These are phyloP conservation scores for Cercospora beticola DNA, from an alignment of 2,329 filamentous ascomycete genomes.

Conservation along the genomic window DNA sequence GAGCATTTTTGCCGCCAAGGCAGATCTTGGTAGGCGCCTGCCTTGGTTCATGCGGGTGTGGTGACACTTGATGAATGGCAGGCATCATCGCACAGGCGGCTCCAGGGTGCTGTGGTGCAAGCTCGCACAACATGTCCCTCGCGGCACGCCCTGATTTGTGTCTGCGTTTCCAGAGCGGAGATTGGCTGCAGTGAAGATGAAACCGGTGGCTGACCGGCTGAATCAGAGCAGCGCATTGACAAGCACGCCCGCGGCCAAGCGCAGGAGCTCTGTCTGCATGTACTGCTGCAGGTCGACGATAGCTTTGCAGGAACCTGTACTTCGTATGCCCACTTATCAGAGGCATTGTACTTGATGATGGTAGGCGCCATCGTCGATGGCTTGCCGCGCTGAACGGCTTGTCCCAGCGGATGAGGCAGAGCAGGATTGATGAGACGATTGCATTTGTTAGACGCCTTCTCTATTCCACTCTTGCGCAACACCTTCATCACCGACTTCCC, in stretches of 20 bases:
- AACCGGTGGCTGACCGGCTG: background rate
- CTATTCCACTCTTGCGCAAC: background rate
- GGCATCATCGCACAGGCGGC: constrained; percentile 3
- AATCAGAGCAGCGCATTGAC: background rate
- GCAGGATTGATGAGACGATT: background rate
- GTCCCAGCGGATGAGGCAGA: background rate
- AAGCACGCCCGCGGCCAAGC: background rate
- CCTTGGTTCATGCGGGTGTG: background rate
- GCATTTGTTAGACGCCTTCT: background rate
- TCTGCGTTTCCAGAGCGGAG: background rate
- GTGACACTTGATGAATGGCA: background rate
- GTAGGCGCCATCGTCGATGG: constrained; percentile 1
- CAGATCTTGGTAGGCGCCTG: background rate
- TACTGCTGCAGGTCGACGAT: constrained; percentile 5
- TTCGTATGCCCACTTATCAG: background rate
- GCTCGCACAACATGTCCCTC: background rate
- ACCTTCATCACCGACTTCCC: background rate
- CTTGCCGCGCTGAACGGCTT: background rate
- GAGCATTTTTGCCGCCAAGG: background rate
- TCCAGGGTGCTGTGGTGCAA: constrained; percentile 1
- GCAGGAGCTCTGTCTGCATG: background rate
- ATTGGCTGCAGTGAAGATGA: constrained; percentile 8
- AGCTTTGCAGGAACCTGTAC: background rate
- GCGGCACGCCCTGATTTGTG: background rate
- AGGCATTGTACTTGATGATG: background rate